Evolutionary conservation across 2,329 filamentous ascomycete genomes (phyloP), one percentile per base, ranked within the genome.

Genomic region (Fusarium heterosporum): DNA sequence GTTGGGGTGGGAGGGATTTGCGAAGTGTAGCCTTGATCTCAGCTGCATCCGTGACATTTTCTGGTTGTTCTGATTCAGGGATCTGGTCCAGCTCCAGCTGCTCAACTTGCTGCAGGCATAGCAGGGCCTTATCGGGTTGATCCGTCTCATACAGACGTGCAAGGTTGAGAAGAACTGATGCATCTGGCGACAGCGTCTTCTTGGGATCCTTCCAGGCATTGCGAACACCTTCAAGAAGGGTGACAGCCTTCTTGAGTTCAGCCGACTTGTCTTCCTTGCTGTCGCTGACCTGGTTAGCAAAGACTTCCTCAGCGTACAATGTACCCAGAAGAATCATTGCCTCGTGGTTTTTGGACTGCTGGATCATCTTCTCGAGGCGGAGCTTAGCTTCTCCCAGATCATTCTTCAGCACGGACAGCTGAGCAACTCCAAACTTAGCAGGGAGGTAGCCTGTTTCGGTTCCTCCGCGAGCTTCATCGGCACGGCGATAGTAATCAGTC

Each of bases 321-420:
- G 94, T 96, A 9, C 95, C 96, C 1, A 99, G 85, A 16, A 99
- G 83, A 40, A 93, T 93, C 90, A 97, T 96, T 3, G 93, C 93
- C 74, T 99, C 96, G 19, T 95, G 85, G 67, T 84, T 90, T 66
- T 92, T 93, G 6, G 91, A 89, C 67, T 93, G 89, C 75, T 97
- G 93, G 30, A 97, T 89, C 74, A 98, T 95, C 81, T 97, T 97
- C 77, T 99, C 96, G 25, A 99, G 83, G 25, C 92, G 89, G 73
- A 97, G 91, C 77, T 98, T 98, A 26, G 96, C 96, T 61, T 96
- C 94, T 58, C 94, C 93, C 30, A 93, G 86, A 74, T 98, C 94
- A 65, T 91, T 89, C 78, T 90, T 92, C 53, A 94, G 77, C 22
- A 97, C 92, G 36, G 93, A 91, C 72, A 98, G 87, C 79, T 99